Evolutionary conservation across 306 rosid genomes (phyloP), one percentile per base, ranked within the genome.

Genomic region (Quercus ilex): DNA sequence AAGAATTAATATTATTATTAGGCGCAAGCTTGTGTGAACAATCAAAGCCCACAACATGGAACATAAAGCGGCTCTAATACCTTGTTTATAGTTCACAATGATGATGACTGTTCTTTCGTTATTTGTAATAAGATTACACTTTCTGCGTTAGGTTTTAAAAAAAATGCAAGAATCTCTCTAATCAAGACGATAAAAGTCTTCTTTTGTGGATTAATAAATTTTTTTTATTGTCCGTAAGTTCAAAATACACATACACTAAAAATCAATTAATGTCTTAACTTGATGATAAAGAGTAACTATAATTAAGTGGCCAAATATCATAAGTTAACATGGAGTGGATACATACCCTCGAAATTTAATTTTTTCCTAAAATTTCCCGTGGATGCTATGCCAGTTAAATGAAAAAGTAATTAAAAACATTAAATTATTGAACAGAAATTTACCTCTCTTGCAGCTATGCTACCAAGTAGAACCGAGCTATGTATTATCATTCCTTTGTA

Each of bases 1-100:
- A 72, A 57, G 69, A 49, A 79, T 26, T 33, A 56, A 72, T 81
- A 62, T 81, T 84, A 33, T 28, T 18, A 26, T 63, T 63, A 15
- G 12, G 30, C 35, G 20, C 41, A 63, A 60, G 17, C 35, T 11
- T 12, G 18, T 63, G 69, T 59, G n/a, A 63, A 28, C 25, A 67
- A 4, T 23, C 20, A 3, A 3, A 3, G 51, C 13, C 6, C 72
- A 67, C 5, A 33, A 30, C 51, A 19, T 65, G 33, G 6, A 65
- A 18, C 19, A 20, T 18, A 25, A 0, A 14, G 6, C 15, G 30
- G 19, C 69, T 15, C 15, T 28, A 62, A 18, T 21, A 15, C 71
- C 19, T 31, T 31, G 10, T 30, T 65, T 65, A 31, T 31, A 6
- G 49, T 4, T 31, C 23, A 17, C 71, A 65, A 65, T 31, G 71